These are phyloP conservation scores for Herpetomonas samuelpessoai DNA, from an alignment of 208 protist species.

Conservation along the genomic window DNA sequence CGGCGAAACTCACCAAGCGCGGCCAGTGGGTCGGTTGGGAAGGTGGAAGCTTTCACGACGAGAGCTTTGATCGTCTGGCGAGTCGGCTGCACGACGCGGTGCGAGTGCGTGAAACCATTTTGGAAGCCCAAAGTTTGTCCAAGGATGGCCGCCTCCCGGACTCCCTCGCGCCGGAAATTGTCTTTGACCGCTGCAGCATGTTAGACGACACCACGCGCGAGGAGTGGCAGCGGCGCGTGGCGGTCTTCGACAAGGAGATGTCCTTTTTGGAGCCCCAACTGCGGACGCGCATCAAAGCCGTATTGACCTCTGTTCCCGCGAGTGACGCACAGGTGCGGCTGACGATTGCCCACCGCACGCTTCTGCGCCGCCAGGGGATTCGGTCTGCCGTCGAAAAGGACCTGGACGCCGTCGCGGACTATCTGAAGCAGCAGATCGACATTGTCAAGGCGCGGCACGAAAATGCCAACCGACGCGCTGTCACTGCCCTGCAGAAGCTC, in stretches of 20 bases:
- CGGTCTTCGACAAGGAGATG: constrained; percentile 80
- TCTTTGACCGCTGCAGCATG: constrained; percentile 71
- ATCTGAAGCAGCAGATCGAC: constrained; percentile 64
- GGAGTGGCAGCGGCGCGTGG: constrained; percentile 55
- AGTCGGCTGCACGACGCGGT: constrained; percentile 62
- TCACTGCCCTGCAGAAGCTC: constrained; percentile 61
- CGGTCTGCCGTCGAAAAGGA: constrained; percentile 47
- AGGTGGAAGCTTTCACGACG: constrained; percentile 65
- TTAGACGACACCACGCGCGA: constrained; percentile 43
- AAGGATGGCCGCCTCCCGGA: constrained; percentile 34
- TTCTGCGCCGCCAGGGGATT: constrained; percentile 63
- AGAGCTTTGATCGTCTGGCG: constrained; percentile 63
- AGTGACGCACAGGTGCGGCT: constrained; percentile 39
- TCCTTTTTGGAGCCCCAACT: constrained; percentile 76
- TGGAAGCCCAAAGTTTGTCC: constrained; percentile 27
- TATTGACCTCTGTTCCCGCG: constrained; percentile 27
- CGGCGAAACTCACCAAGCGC: constrained; percentile 32
- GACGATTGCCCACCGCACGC: constrained; percentile 42
- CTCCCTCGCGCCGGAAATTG: constrained; percentile 58
- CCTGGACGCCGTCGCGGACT: constrained; percentile 35
- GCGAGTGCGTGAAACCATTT: constrained; percentile 65
- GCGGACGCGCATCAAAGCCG: constrained; percentile 55
- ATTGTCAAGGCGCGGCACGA: constrained; percentile 48
- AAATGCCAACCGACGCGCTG: constrained; percentile 56
- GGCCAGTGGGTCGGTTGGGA: constrained; percentile 77